These are phyloP conservation scores for Spathaspora sp. DNA, from an alignment of 805 yeast genomes.

Conservation along the genomic window DNA sequence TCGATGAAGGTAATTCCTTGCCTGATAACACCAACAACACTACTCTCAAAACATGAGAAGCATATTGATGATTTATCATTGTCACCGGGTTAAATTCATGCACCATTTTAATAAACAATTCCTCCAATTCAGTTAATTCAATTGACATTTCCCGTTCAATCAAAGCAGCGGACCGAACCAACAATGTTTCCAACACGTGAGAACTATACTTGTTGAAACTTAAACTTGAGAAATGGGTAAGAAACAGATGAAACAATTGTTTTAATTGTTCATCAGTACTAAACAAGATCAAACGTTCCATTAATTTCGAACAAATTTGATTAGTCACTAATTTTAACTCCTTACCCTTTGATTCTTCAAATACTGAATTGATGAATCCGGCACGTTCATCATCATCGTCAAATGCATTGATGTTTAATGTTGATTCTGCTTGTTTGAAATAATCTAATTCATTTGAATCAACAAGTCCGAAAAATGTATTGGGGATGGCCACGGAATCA, in stretches of 20 bases:
- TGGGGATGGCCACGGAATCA: conserved; percentile 7
- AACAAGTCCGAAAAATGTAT: conserved; percentile 79
- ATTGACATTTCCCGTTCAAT: conserved; percentile 67
- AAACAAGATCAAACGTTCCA: conserved; percentile 77
- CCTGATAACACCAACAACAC: conserved; percentile 72
- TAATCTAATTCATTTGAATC: conserved; percentile 84
- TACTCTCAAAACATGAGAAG: conserved; percentile 82
- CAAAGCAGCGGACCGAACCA: conserved; percentile 70
- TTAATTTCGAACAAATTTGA: conserved; percentile 88
- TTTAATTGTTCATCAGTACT: conserved; percentile 66
- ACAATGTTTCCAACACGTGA: conserved; percentile 84
- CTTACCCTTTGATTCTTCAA: conserved; percentile 84
- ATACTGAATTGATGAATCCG: conserved; percentile 70
- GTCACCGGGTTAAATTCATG: conserved; percentile 60
- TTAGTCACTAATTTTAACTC: conserved; percentile 90
- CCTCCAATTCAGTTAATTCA: conserved; percentile 56
- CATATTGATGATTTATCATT: conserved; percentile 74
- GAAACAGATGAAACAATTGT: conserved; percentile 60
- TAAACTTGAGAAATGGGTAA: conserved; percentile 71
- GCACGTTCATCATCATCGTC: conserved; percentile 66
- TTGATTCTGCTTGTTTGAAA: conserved; percentile 88
- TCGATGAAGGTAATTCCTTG: conserved; percentile 70
- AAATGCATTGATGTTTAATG: conserved; percentile 77
- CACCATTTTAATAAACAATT: conserved; percentile 58
- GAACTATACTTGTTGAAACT: conserved; percentile 89